phyloP scores from a whole-genome alignment of 2,329 filamentous ascomycete genomes.

The Colletotrichum kahawae region DNA sequence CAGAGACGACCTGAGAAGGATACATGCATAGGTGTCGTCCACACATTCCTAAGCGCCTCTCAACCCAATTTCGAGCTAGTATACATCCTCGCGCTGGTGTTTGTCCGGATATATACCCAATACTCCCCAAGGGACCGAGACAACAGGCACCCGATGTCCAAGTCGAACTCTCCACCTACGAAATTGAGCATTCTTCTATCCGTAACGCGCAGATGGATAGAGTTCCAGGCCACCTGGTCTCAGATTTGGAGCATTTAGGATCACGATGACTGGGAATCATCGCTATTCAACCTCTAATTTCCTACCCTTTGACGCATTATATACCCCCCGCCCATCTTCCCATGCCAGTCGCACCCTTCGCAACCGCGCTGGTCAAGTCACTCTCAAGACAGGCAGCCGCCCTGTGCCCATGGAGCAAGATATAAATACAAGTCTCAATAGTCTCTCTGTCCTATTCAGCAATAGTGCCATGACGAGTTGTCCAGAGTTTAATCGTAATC shows the following conservation, averaged over 20 bases:
- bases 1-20: background rate
- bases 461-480: no score
- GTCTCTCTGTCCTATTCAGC: background rate
- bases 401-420: background rate
- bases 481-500: background rate
- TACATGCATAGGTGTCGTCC: fast-evolving
- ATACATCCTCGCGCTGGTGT: background rate
- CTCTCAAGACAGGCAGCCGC: background rate
- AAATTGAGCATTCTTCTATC: no score
- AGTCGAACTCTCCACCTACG: no score
- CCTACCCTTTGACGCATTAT: fast-evolving
- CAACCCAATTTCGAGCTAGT: fast-evolving
- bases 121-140: background rate
- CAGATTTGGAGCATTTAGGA: background rate
- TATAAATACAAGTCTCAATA: fast-evolving
- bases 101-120: background rate
- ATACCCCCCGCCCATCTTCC: no score
- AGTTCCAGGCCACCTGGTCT: no score
- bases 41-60: background rate
- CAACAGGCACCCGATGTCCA: background rate
- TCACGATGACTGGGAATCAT: background rate
- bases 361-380: background rate
- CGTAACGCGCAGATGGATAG: no score
- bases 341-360: no score
- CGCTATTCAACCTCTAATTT: background rate